Conservation (phyloP, 768 basidiomycete genomes). For the Mycena vulgaris region DNA sequence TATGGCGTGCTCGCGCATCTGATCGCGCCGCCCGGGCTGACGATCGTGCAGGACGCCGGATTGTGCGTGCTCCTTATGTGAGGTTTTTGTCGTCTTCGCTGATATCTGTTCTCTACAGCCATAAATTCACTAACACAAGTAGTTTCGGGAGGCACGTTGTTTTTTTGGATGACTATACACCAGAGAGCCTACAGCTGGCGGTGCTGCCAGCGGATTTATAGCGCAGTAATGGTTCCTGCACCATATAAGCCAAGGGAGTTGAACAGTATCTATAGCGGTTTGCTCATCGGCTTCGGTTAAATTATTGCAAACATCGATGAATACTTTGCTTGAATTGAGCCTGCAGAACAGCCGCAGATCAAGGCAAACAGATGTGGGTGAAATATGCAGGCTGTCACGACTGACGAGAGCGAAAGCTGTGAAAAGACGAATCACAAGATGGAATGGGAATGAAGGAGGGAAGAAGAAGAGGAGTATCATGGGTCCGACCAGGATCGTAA, state of each 20-base stretch:
- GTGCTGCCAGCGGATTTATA: constrained; percentile 4
- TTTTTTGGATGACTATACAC: constrained; percentile 30
- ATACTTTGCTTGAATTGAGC: no score
- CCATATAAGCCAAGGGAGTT: not conserved
- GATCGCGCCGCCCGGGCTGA: constrained; percentile 32
- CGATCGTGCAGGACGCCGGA: constrained; percentile 25
- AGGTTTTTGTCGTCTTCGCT: not conserved
- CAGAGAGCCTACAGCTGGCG: constrained; percentile 4
- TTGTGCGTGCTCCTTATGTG: constrained; percentile 8
- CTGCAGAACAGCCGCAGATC: no score
- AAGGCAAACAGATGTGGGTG: no score
- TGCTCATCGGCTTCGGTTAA: not conserved
- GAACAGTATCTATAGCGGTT: not conserved
- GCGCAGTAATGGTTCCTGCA: not conserved
- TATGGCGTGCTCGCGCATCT: constrained; percentile 31
- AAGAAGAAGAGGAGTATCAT: no score
- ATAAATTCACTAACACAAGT: constrained; percentile 28
- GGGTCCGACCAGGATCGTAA: no score
- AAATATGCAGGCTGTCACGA: no score
- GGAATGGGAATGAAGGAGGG: no score
- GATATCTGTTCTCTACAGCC: constrained; percentile 13
- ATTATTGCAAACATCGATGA: no score
- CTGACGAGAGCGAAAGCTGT: no score
- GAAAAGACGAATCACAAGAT: no score
- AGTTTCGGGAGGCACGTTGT: constrained; percentile 33